Evolutionary conservation across 345 rosid genomes (phyloP).

Genomic region (Pseudoturritis turrita): DNA sequence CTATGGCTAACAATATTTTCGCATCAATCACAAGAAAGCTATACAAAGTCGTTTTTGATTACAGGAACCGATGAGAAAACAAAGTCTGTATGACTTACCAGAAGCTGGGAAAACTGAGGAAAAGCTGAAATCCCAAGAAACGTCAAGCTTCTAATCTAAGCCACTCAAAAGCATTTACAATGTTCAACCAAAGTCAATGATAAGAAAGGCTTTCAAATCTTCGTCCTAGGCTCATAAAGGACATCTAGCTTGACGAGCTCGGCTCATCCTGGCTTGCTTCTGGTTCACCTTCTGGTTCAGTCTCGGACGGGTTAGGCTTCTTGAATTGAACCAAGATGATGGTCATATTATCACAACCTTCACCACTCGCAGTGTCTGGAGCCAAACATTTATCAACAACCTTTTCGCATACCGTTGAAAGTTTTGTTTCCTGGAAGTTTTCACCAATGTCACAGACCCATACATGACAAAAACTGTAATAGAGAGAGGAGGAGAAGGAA

Average conservation of each 20-base stretch:
- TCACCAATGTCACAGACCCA: conserved; percentile 1
- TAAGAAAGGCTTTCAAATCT: neutral
- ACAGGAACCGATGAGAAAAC: neutral
- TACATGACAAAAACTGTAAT: neutral
- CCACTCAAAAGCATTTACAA: conserved; percentile 24
- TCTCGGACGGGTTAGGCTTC: conserved; percentile 30
- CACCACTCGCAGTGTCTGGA: conserved; percentile 66
- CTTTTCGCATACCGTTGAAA: conserved; percentile 73
- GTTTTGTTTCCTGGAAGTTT: conserved; percentile 65
- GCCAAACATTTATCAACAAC: conserved; percentile 86
- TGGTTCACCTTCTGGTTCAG: conserved; percentile 2
- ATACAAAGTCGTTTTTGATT: conserved; percentile 17
- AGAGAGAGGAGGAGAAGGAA: neutral
- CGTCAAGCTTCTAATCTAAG: conserved; percentile 16
- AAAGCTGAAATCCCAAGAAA: conserved; percentile 13
- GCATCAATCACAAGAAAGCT: conserved; percentile 14
- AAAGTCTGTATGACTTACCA: neutral
- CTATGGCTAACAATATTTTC: neutral
- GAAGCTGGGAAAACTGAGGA: neutral
- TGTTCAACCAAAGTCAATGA: conserved; percentile 10
- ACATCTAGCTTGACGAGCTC: conserved; percentile 29
- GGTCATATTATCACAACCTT: conserved; percentile 99
- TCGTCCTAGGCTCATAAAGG: neutral
- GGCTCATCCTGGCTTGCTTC: conserved; percentile 27
- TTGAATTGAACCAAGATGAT: conserved; percentile 84